Base-by-base conservation (phyloP, 305 asterid species). In the Coffea humblotiana region DNA sequence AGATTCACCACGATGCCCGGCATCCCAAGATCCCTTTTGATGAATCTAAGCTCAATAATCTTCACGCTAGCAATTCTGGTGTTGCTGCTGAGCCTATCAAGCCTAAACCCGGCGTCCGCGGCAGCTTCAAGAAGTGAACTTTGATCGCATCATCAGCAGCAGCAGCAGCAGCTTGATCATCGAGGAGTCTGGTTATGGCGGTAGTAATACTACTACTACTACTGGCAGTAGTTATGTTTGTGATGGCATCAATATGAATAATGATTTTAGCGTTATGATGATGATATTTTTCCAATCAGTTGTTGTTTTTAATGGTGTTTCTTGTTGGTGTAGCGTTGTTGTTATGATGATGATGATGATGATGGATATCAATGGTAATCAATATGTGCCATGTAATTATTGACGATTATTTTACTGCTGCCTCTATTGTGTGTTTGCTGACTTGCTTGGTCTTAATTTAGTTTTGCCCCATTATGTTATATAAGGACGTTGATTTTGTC, bases 1-100 rank as follows among this genome's bases (percentile, higher is more conserved):
- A 95, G 96, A 93, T 91, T 87, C 99, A 95, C 82, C 98, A 95
- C 80, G 99, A 95, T 0, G 94, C 99, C 47, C 88, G 88, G 54
- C 99, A 95, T 75, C 97, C 98, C 0, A 95, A 93, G 91, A 58
- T 92, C 83, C 92, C 97, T 21, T 95, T 92, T 79, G 99, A 95
- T 73, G 98, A 93, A 19, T 3, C 94, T 74, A 90, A 90, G 83
- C 83, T 95, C 84, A 89, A 51, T n/a, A 90, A 95, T 84, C 97
- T 93, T 35, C 99, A 95, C 69, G 88, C 95, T 18, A 32, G 32
- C 32, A 32, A 32, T 32, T 32, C 51, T 47, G 51, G 9, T 51
- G 82, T 14, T 27, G 72, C 47, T 2, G 80, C 81, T 11, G 92
- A 90, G 0, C 0, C 90, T 64, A 80, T 87, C 75, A 93, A 93